Evolutionary conservation across 2,329 filamentous ascomycete genomes (phyloP), one percentile per base, ranked within the genome.

Genomic region (Annulohypoxylon truncatum): DNA sequence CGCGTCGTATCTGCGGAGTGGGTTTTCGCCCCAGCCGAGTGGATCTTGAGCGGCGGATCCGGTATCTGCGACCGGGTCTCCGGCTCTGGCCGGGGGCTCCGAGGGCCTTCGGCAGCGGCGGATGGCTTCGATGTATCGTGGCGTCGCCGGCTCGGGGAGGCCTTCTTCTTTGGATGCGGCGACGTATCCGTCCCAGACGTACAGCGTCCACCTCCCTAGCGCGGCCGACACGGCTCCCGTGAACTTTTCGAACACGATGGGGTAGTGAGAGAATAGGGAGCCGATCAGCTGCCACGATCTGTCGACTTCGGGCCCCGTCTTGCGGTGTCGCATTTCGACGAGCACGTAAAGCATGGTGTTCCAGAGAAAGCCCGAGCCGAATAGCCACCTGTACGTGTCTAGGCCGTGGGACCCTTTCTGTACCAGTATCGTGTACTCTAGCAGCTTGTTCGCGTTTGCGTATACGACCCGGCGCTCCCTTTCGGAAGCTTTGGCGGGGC

Each of bases 311-410:
- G 71, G 63, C 0, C 75, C 72, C 10, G 55, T 72, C 64, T 69
- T 72, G 15, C 72, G 71, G 26, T 71, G 69, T 26, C 73, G 69
- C 28, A 66, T 64, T 50, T 75, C 76, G 47, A 77, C 73, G 22
- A 78, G 75, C 51, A 76, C 73, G 54, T 73, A 75, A 2, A 77
- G 70, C 13, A 77, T 62, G 2, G 72, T 72, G 54, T 77, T 72
- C 76, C 77, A 78, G 13, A 77, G 52, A 54, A 73, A 71, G 31
- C 68, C 71, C 13, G 72, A 71, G 46, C 73, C 69, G n/a, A 75
- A 64, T 22, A 71, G 72, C 73, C 73, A 73, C 55, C 33, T 67
- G 44, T 71, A 78, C 53, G 76, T 77, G 1, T 70, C 62, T 4
- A 78, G 58, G 7, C 56, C 66, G 13, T 57, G 62, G 31, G 69